Conservation (phyloP, 2,329 filamentous ascomycete genomes). For the Aspergillus sp. region DNA sequence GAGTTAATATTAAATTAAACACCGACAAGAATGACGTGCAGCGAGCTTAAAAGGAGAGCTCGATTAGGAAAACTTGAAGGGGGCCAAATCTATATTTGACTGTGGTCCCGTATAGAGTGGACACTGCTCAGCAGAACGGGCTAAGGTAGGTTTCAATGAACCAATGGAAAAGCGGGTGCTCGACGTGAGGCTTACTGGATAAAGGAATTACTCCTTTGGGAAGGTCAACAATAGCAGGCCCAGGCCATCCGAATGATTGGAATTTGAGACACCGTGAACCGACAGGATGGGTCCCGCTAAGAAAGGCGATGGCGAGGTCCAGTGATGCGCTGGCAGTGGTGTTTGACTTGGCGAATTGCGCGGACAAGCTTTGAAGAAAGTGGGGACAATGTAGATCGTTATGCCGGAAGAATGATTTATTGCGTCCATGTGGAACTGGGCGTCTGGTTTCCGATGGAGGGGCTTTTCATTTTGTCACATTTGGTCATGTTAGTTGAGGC, state of each 20-base stretch:
- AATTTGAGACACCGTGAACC: not conserved
- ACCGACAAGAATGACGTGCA: not conserved
- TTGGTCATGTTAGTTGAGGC: not conserved
- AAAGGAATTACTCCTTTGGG: not conserved
- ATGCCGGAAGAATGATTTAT: not conserved
- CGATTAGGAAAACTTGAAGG: not conserved
- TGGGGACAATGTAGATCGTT: constrained; percentile 6
- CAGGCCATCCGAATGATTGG: not conserved
- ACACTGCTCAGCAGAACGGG: not conserved
- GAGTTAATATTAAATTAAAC: not conserved
- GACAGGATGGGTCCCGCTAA: not conserved
- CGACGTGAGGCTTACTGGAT: not conserved
- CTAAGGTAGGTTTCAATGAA: not conserved
- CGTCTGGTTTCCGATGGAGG: not conserved
- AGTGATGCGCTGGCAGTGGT: not conserved
- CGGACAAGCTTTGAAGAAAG: constrained; percentile 2
- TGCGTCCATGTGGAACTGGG: not conserved
- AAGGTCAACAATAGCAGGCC: not conserved
- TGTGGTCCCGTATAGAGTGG: not conserved
- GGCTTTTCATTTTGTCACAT: not conserved
- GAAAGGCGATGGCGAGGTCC: not conserved
- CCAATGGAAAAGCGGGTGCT: not conserved
- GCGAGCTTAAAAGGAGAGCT: not conserved
- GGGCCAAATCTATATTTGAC: not conserved
- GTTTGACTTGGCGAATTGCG: not conserved